phyloP scores from a whole-genome alignment of 495 filamentous ascomycete species.

The Aspergillus haitiensis region DNA sequence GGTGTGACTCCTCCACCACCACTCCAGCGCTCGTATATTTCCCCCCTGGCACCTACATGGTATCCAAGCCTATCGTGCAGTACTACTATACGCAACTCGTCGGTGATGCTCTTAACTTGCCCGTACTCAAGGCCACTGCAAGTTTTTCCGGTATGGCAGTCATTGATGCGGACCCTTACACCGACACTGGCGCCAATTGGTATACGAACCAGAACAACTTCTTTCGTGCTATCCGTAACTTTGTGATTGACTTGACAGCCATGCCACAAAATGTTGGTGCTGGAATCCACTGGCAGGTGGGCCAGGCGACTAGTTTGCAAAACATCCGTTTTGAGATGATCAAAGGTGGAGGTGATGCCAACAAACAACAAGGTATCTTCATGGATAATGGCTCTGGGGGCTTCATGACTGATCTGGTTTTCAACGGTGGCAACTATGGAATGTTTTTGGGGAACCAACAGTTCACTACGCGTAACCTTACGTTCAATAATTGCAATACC shows the following conservation, averaged over 20 bases:
- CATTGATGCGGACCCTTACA: constrained; percentile 87
- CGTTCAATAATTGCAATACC: constrained; percentile 85
- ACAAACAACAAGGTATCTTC: constrained; percentile 87
- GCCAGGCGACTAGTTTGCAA: constrained; percentile 88
- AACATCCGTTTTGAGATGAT: constrained; percentile 91
- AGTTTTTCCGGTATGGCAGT: constrained; percentile 82
- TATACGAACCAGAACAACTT: constrained; percentile 99
- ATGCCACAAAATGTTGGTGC: constrained; percentile 64
- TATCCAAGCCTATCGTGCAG: constrained; percentile 66
- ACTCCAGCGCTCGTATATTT: constrained; percentile 78
- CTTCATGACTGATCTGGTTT: constrained; percentile 82
- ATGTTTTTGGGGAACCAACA: constrained; percentile 92
- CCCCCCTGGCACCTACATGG: constrained; percentile 73
- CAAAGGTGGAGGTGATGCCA: constrained; percentile 63
- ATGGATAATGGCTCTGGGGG: constrained; percentile 95
- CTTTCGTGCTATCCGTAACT: constrained; percentile 94
- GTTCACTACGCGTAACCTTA: constrained; percentile 89
- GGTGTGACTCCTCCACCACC: constrained; percentile 80
- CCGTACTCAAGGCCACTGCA: constrained; percentile 73
- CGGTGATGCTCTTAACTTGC: constrained; percentile 67
- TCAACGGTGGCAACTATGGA: constrained; percentile 84
- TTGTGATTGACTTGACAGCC: constrained; percentile 79
- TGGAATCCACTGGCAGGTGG: constrained; percentile 98
- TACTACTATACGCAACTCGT: constrained; percentile 82
- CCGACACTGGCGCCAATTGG: constrained; percentile 61